phyloP scores from a whole-genome alignment of 2,329 filamentous ascomycete species.

The Stagonosporopsis tanaceti region DNA sequence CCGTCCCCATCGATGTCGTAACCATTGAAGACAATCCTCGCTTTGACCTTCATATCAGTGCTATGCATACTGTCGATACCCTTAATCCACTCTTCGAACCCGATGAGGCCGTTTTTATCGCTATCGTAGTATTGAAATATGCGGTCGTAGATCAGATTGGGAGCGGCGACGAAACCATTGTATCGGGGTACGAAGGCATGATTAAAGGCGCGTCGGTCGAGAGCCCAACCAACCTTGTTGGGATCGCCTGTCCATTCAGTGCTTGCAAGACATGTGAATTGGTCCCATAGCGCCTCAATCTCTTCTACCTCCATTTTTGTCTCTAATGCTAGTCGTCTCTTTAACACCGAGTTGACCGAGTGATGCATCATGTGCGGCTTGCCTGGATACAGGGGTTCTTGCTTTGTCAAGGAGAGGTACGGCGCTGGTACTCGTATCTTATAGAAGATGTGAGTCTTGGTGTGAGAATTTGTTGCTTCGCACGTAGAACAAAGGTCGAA shows the following conservation, averaged over 20 bases:
- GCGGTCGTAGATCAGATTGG: conserved; percentile 92
- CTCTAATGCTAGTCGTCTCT: conserved; percentile 64
- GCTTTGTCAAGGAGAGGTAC: conserved; percentile 77
- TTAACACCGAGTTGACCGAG: conserved; percentile 71
- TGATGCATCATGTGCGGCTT: conserved; percentile 75
- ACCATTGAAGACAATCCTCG: conserved; percentile 75
- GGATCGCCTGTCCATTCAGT: conserved; percentile 85
- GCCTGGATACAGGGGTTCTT: conserved; percentile 60
- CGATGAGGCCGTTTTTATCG: conserved; percentile 86
- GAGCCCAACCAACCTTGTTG: conserved; percentile 77
- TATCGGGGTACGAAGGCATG: conserved; percentile 87
- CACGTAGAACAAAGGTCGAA: conserved; percentile 96
- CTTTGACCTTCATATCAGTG: conserved; percentile 57
- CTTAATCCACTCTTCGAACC: conserved; percentile 89
- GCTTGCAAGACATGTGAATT: conserved; percentile 93
- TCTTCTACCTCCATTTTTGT: conserved; percentile 76
- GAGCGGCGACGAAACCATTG: conserved; percentile 76
- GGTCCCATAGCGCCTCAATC: conserved; percentile 93
- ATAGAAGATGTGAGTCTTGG: conserved; percentile 94
- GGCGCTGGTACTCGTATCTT: conserved; percentile 92
- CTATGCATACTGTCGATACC: conserved; percentile 73
- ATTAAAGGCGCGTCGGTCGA: conserved; percentile 93
- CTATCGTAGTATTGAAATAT: conserved; percentile 98
- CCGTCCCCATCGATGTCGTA: conserved; percentile 93
- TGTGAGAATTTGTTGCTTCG: conserved; percentile 77